These are phyloP conservation scores for Silybum marianum DNA, from an alignment of 129 eudicot species.

Conservation along the genomic window DNA sequence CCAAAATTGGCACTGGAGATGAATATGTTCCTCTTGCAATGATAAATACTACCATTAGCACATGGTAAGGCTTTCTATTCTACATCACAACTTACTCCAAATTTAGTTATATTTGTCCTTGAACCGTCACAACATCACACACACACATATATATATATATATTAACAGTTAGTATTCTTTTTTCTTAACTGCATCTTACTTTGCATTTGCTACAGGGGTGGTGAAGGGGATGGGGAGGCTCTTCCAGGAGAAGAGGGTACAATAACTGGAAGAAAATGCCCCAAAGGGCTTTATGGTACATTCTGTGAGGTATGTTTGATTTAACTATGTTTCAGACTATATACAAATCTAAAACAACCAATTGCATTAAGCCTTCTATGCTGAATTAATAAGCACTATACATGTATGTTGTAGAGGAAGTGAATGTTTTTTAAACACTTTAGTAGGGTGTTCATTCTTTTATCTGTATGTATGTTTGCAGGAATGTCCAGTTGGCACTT, in stretches of 20 bases:
- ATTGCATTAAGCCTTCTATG: too few relatives aligned
- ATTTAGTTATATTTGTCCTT: not conserved
- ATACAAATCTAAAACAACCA: not conserved
- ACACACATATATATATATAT: too few relatives aligned
- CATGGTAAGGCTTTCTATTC: constrained; percentile 47
- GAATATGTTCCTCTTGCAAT: constrained; percentile 77
- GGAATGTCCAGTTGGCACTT: constrained; percentile 93
- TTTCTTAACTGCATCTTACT: not conserved
- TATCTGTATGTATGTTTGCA: constrained; percentile 14
- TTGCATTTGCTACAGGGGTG: constrained; percentile 60
- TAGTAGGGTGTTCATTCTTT: not conserved
- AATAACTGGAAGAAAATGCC: constrained; percentile 80
- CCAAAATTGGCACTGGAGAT: constrained; percentile 61
- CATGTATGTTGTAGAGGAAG: not conserved
- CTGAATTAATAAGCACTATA: not conserved
- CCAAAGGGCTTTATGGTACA: constrained; percentile 87
- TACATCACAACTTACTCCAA: not conserved
- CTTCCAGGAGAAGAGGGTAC: constrained; percentile 82
- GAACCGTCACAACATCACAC: too few relatives aligned
- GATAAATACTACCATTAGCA: constrained; percentile 60
- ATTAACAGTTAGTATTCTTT: too few relatives aligned
- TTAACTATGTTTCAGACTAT: not conserved
- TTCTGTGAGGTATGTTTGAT: constrained; percentile 59
- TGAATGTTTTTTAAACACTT: not conserved
- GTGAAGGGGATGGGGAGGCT: constrained; percentile 76